Percentiles rank a stretch among this genome's conserved stretches.
phyloP scores from a whole-genome alignment of 257 asterid species.

The Capsicum chinense region DNA sequence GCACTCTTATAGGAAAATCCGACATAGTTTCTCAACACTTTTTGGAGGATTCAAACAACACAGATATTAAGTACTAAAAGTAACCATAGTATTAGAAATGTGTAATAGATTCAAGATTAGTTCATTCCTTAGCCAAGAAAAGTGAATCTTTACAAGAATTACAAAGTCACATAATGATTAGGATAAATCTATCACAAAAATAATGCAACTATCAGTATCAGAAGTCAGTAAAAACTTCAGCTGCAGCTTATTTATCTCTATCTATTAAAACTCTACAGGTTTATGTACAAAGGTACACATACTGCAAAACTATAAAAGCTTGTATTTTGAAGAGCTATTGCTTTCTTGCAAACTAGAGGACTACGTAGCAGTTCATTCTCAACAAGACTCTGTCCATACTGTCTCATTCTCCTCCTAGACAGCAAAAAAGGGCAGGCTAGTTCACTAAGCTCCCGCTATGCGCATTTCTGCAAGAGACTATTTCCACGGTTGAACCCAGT shows the following conservation, averaged over 20 bases:
- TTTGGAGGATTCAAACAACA: background rate
- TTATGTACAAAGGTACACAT: background rate
- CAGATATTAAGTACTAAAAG: background rate
- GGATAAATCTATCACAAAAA: background rate
- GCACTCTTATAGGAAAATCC: background rate
- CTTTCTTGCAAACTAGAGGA: background rate
- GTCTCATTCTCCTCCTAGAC: background rate
- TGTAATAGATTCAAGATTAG: background rate
- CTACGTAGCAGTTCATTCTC: no score
- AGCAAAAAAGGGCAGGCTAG: background rate
- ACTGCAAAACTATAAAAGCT: slow-evolving; percentile 12
- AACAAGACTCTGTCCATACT: background rate
- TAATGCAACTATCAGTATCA: background rate
- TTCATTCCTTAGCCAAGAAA: background rate
- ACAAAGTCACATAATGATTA: background rate
- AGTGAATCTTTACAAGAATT: background rate
- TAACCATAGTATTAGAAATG: background rate
- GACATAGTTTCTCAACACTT: background rate
- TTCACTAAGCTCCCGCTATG: background rate
- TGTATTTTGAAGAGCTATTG: slow-evolving; percentile 20
- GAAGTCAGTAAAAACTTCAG: slow-evolving; percentile 25
- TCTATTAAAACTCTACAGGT: slow-evolving; percentile 14
- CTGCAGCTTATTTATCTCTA: slow-evolving; percentile 11
- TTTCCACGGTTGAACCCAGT: background rate
- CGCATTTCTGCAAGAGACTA: background rate